Base-by-base conservation (phyloP, 2,329 filamentous ascomycete species). In the Clonostachys byssicola region DNA sequence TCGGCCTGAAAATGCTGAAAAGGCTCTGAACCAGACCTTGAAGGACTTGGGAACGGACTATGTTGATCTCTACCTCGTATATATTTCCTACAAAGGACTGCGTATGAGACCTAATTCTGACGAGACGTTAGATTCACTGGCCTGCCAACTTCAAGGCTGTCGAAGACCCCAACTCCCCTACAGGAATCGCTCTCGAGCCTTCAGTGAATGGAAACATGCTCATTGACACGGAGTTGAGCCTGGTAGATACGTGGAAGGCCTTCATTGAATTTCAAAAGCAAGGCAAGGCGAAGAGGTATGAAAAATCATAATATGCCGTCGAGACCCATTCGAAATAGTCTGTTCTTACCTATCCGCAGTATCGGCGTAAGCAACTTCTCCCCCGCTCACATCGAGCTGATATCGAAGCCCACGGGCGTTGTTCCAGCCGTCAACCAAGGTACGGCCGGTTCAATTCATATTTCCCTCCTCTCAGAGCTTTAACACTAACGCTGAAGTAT, bases 391-490 rank as follows among this genome's bases (percentile, higher is more conserved):
- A 61, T 77, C 20, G 62, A 73, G 54, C 61, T 78, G 39, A 59
- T 75, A 18, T 47, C 59, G 44, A 76, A 78, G 55, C n/a, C n/a
- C n/a, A 75, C 77, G n/a, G 74, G 66, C 38, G 70, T 82, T 12
- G 65, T 71, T 2, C 84, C 84, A 2, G 80, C 80, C 3, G 76
- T 78, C 55, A 87, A 88, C 65, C 84, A 88, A n/a, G n/a, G n/a
- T n/a, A n/a, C n/a, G n/a, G n/a, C n/a, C n/a, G n/a, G n/a, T n/a
- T n/a, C n/a, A n/a, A n/a, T n/a, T n/a, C n/a, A n/a, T n/a, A n/a
- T n/a, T n/a, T n/a, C n/a, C n/a, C n/a, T n/a, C n/a, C n/a, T n/a
- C n/a, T n/a, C n/a, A n/a, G n/a, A n/a, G n/a, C n/a, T n/a, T n/a
- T n/a, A n/a, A n/a, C n/a, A n/a, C n/a, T n/a, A n/a, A n/a, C n/a